These are phyloP conservation scores for Escallonia rubra DNA, from an alignment of 129 eudicot species.

Conservation along the genomic window DNA sequence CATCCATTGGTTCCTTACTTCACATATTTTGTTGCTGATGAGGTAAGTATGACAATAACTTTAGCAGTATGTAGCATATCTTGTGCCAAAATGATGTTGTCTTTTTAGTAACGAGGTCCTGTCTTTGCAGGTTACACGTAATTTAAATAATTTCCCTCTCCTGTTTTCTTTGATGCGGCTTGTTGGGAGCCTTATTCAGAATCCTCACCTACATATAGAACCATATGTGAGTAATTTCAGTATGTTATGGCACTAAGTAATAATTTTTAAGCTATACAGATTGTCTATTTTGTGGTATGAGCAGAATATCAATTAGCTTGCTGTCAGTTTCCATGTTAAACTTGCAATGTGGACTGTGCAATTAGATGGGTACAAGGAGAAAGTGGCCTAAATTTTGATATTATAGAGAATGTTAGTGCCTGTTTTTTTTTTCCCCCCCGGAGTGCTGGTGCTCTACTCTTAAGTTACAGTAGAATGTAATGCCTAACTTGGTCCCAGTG, in stretches of 20 bases:
- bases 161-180: slow-evolving; percentile 94
- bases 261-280: not conserved
- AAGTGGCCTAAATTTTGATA: too few species aligned
- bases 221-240: slow-evolving; percentile 70
- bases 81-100: not conserved
- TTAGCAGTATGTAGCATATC: not conserved
- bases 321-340: not conserved
- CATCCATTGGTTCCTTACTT: slow-evolving; percentile 95
- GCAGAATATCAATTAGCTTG: too few species aligned
- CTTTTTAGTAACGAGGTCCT: slow-evolving; percentile 1
- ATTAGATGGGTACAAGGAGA: too few species aligned
- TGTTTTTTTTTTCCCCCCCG: too few species aligned
- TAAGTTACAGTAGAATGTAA: too few species aligned
- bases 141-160: slow-evolving; percentile 62
- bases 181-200: slow-evolving; percentile 77
- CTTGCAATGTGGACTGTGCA: not conserved
- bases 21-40: slow-evolving; percentile 86
- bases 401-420: too few species aligned
- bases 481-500: too few species aligned
- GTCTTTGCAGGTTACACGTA: slow-evolving; percentile 63
- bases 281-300: too few species aligned
- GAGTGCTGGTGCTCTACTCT: too few species aligned
- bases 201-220: slow-evolving; percentile 79
- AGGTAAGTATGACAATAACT: slow-evolving; percentile 41
- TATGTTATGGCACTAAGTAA: not conserved